Percentiles rank a stretch among this genome's conserved stretches.
Evolutionary conservation across 257 asterid species (phyloP).

Genomic region (Linaria vulgaris): DNA sequence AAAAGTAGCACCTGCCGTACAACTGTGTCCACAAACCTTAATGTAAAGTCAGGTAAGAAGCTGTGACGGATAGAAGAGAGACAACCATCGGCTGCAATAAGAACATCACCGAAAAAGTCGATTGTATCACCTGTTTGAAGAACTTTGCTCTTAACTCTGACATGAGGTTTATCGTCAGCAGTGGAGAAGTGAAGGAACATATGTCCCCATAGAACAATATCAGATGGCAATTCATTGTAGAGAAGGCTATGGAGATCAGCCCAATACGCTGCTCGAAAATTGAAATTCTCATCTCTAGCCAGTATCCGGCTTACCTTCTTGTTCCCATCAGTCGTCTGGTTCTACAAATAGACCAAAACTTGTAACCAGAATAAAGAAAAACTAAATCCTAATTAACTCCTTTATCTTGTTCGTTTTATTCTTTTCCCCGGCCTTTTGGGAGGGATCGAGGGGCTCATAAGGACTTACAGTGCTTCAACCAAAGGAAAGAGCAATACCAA

Average conservation of each 20-base stretch:
- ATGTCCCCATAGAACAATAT: conserved; percentile 69
- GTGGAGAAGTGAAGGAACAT: conserved; percentile 46
- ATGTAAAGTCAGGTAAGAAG: conserved; percentile 59
- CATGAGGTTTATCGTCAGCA: conserved; percentile 44
- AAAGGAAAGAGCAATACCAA: no score
- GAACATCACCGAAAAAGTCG: conserved; percentile 56
- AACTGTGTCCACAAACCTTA: conserved; percentile 50
- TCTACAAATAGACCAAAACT: conserved; percentile 35
- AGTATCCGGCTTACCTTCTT: conserved; percentile 50
- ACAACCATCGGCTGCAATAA: conserved; percentile 92
- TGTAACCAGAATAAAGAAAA: no score
- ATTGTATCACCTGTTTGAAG: conserved; percentile 45
- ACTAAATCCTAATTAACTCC: no score
- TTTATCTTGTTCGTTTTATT: no score
- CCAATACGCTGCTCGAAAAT: conserved; percentile 82
- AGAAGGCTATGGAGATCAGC: conserved; percentile 70
- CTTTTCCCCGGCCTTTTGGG: no score
- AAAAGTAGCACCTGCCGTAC: neutral
- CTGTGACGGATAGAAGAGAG: conserved; percentile 61
- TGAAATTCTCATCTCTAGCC: conserved; percentile 67
- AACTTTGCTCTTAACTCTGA: conserved; percentile 38
- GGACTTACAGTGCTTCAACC: no score
- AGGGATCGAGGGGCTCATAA: no score
- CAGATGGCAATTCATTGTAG: conserved; percentile 53
- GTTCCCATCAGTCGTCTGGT: conserved; percentile 56